phyloP scores from a whole-genome alignment of 2,329 filamentous ascomycete genomes.

The Aureobasidium pullulans region DNA sequence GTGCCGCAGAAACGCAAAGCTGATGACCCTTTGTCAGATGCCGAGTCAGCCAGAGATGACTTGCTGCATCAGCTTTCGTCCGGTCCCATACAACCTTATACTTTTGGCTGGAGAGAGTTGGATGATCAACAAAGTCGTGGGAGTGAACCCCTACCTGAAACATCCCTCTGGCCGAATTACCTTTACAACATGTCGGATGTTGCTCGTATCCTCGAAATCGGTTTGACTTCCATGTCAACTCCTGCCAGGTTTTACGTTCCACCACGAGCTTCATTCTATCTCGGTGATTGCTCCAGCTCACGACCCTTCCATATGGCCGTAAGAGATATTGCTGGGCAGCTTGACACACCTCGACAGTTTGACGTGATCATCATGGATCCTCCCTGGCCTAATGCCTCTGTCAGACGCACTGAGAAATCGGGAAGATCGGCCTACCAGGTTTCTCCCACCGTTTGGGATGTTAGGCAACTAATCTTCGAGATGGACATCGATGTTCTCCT shows the following conservation, averaged over 20 bases:
- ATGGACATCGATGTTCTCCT: conserved; percentile 49
- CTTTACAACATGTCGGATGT: background rate
- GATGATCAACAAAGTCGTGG: background rate
- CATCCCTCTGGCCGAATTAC: background rate
- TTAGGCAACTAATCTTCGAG: conserved; percentile 33
- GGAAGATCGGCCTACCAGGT: conserved; percentile 15
- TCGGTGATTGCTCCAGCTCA: conserved; percentile 37
- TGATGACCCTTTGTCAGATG: background rate
- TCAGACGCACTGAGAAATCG: conserved; percentile 37
- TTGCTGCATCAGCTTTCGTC: conserved; percentile 5
- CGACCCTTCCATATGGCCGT: conserved; percentile 32
- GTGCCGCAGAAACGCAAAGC: conserved; percentile 21
- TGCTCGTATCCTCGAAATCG: conserved; percentile 3
- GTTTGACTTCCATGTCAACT: background rate
- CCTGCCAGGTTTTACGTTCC: conserved; percentile 38
- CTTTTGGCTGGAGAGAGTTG: background rate
- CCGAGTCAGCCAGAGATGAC: background rate
- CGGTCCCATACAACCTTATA: background rate
- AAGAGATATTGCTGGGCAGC: conserved; percentile 27
- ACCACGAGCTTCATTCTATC: conserved; percentile 41
- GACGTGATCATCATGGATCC: conserved; percentile 67
- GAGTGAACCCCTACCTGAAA: background rate
- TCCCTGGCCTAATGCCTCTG: conserved; percentile 75
- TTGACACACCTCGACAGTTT: conserved; percentile 46
- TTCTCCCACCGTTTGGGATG: conserved; percentile 28